These are phyloP conservation scores for Tolypocladium ovalisporum DNA, from an alignment of 2,329 filamentous ascomycete genomes.

Conservation along the genomic window DNA sequence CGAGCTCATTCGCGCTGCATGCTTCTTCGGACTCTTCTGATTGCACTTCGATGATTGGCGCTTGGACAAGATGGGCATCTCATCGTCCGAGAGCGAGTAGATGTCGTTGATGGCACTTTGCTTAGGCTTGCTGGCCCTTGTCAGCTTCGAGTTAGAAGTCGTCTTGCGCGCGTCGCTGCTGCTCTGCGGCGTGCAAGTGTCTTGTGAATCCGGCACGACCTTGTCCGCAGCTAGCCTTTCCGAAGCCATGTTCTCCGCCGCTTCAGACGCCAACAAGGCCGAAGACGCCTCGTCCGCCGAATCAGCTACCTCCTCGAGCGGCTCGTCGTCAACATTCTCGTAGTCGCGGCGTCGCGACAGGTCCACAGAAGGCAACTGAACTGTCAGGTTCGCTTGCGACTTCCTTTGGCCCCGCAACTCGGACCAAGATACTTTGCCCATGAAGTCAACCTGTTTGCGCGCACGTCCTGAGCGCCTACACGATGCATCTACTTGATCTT, in stretches of 20 bases:
- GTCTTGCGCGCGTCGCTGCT: background rate
- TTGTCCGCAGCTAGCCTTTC: background rate
- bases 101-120: constrained; percentile 4
- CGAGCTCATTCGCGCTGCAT: background rate
- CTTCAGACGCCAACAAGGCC: constrained; percentile 3
- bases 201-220: constrained; percentile 18
- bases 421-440: constrained; percentile 18
- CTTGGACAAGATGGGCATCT: constrained; percentile 17
- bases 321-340: constrained; percentile 3
- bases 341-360: constrained; percentile 4
- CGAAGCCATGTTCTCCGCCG: background rate
- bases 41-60: background rate
- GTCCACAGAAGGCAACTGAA: constrained; percentile 6
- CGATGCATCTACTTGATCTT: background rate
- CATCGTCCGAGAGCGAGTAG: constrained; percentile 23
- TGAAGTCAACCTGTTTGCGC: constrained; percentile 17
- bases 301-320: background rate
- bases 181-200: constrained; percentile 7
- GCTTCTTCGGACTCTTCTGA: background rate
- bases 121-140: background rate
- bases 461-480: background rate
- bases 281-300: background rate
- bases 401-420: constrained; percentile 9
- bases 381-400: constrained; percentile 3
- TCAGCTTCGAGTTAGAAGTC: background rate